Evolutionary conservation across 2,329 filamentous ascomycete genomes (phyloP).

Genomic region (Chrysoporthe cubensis): DNA sequence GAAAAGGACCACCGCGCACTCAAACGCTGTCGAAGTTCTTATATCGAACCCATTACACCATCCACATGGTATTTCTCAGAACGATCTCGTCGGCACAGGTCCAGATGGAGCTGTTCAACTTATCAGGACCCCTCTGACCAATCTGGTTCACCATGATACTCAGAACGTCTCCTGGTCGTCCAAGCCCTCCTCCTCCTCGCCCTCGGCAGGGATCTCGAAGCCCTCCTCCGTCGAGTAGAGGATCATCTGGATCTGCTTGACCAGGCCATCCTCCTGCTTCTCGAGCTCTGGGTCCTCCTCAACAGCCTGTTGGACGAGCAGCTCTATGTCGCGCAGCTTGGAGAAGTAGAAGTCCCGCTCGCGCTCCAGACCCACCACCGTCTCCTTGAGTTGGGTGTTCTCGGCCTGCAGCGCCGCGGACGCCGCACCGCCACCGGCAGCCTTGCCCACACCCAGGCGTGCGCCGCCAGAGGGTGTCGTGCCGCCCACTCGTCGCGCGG

Average conservation of each 20-base stretch:
- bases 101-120: neutral
- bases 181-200: slow-evolving; percentile 71
- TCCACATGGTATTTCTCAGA: neutral
- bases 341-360: slow-evolving; percentile 99
- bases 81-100: neutral
- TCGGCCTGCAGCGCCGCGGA: slow-evolving; percentile 79
- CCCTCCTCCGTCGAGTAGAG: slow-evolving; percentile 95
- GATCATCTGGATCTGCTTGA: slow-evolving; percentile 96
- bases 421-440: slow-evolving; percentile 56
- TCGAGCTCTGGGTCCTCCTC: slow-evolving; percentile 92
- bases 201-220: slow-evolving; percentile 87
- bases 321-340: slow-evolving; percentile 95
- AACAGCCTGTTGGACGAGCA: slow-evolving; percentile 89
- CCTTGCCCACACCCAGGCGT: slow-evolving; percentile 45
- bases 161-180: slow-evolving; percentile 84
- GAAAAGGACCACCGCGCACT: slow-evolving; percentile 5
- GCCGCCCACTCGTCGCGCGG: slow-evolving; percentile 49
- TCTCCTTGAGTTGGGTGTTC: slow-evolving; percentile 90
- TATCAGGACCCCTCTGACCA: neutral
- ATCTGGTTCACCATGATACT: slow-evolving; percentile 20
- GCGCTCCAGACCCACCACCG: slow-evolving; percentile 89
- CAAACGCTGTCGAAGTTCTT: slow-evolving; percentile 12
- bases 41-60: slow-evolving; percentile 14
- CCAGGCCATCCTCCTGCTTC: slow-evolving; percentile 87
- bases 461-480: slow-evolving; percentile 65